Percentiles rank a stretch among this genome's conserved stretches.
Evolutionary conservation across 1,139 yeast genomes (phyloP).

Genomic region (Blastobotrys proliferans): DNA sequence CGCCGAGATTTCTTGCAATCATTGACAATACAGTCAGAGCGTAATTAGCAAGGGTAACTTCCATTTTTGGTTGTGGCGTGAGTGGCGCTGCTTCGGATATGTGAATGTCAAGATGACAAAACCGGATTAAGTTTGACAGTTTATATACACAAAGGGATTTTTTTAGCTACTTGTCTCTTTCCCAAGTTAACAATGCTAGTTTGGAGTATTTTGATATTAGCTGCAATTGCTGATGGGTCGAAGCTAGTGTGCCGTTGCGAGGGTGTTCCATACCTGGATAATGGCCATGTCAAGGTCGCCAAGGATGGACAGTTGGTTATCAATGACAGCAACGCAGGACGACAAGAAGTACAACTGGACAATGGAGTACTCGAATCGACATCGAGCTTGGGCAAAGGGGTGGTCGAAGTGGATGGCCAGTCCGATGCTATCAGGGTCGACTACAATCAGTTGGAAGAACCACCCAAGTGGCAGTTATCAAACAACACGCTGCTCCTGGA

Average conservation of each 20-base stretch:
- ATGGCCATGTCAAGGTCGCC: constrained; percentile 2
- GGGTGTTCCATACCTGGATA: constrained; percentile 8
- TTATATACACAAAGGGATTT: too few relatives aligned
- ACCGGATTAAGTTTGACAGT: too few relatives aligned
- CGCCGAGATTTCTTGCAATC: constrained; percentile 7
- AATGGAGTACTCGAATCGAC: neutral
- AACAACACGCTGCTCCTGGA: too few relatives aligned
- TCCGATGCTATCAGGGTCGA: neutral
- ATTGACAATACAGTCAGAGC: constrained; percentile 7
- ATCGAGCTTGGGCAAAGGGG: neutral
- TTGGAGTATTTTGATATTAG: neutral
- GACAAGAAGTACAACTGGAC: neutral
- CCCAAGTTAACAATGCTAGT: too few relatives aligned
- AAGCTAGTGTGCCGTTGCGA: neutral
- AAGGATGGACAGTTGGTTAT: constrained; percentile 1
- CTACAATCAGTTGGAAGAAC: neutral
- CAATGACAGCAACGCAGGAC: constrained; percentile 6
- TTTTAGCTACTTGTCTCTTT: too few relatives aligned
- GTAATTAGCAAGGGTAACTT: constrained; percentile 6
- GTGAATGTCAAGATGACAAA: neutral
- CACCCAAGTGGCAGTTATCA: too few relatives aligned
- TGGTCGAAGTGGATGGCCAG: constrained; percentile 1
- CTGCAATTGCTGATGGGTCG: neutral
- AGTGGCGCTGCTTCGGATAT: neutral
- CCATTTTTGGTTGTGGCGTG: constrained; percentile 3